Evolutionary conservation across 2,329 filamentous ascomycete genomes (phyloP).

Genomic region (Domatiomyces globalis): DNA sequence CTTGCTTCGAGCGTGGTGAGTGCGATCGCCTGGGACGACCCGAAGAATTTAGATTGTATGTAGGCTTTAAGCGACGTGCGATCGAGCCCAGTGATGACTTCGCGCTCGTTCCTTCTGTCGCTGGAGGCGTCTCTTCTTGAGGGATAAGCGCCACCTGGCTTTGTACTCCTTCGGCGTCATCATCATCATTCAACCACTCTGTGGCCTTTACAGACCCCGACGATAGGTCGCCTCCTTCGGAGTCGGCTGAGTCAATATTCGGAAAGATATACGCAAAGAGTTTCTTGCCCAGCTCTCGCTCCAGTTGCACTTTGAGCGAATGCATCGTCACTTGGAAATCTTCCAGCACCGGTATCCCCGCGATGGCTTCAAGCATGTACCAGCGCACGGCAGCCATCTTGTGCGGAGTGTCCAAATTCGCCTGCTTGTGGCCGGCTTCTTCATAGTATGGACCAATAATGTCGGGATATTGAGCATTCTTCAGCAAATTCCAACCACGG

Average conservation of each 20-base stretch:
- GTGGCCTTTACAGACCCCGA: conserved; percentile 40
- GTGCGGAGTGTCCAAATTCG: conserved; percentile 6
- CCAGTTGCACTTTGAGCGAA: conserved; percentile 84
- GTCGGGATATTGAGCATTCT: conserved; percentile 83
- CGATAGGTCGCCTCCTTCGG: conserved; percentile 36
- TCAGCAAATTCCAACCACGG: conserved; percentile 75
- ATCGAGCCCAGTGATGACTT: conserved; percentile 57
- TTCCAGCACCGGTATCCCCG: conserved; percentile 91
- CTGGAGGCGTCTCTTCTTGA: conserved; percentile 13
- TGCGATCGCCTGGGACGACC: background rate
- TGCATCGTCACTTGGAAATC: conserved; percentile 91
- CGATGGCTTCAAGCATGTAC: conserved; percentile 96
- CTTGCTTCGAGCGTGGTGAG: conserved; percentile 1
- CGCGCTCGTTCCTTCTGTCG: conserved; percentile 24
- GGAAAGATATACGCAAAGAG: conserved; percentile 98
- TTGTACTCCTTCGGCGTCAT: conserved; percentile 35
- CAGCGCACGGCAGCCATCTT: conserved; percentile 93
- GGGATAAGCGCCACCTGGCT: conserved; percentile 25
- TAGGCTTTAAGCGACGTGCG: conserved; percentile 70
- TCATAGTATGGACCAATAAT: conserved; percentile 88
- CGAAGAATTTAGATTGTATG: conserved; percentile 33
- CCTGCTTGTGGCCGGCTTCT: conserved; percentile 44
- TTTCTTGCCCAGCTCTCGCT: conserved; percentile 80
- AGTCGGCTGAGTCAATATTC: conserved; percentile 48
- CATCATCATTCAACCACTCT: conserved; percentile 32